Evolutionary conservation across 768 basidiomycete genomes (phyloP).

Genomic region (Cystobasidium tubakii): DNA sequence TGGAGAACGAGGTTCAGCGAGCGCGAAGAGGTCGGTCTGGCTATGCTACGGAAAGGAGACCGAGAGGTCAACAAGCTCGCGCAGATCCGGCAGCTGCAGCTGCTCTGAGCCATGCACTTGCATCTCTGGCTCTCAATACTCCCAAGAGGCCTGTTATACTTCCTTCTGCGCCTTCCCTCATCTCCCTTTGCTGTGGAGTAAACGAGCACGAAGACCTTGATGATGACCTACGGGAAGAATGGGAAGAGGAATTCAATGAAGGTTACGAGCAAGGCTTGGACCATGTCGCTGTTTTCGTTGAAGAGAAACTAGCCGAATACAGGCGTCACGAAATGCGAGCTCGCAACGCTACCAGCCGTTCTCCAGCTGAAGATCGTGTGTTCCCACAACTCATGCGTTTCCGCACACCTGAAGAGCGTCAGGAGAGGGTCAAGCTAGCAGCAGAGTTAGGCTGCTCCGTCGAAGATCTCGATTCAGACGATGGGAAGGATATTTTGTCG

Average conservation of each 20-base stretch:
- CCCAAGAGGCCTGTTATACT: conserved; percentile 41
- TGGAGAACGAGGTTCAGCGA: conserved; percentile 34
- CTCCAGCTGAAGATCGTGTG: conserved; percentile 22
- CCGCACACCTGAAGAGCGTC: conserved; percentile 17
- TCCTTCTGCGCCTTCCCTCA: conserved; percentile 31
- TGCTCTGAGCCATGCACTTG: not conserved
- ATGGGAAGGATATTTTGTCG: conserved; percentile 16
- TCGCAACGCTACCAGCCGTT: conserved; percentile 25
- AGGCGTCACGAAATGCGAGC: conserved; percentile 1
- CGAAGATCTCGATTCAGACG: conserved; percentile 14
- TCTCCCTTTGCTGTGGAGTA: conserved; percentile 36
- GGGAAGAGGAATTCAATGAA: conserved; percentile 35
- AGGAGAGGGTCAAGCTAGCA: not conserved
- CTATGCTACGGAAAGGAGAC: conserved; percentile 20
- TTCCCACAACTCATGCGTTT: conserved; percentile 24
- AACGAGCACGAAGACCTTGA: conserved; percentile 8
- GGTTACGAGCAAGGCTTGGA: conserved; percentile 39
- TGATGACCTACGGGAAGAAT: conserved; percentile 17
- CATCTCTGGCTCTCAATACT: not conserved
- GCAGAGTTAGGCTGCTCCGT: not conserved
- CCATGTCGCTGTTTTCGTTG: not conserved
- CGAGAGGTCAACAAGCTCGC: not conserved
- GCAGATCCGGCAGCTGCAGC: conserved; percentile 25
- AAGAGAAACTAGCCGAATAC: conserved; percentile 27
- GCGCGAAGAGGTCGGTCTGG: not conserved